Evolutionary conservation across 805 yeast genomes (phyloP).

Genomic region (Starmerella bombi): DNA sequence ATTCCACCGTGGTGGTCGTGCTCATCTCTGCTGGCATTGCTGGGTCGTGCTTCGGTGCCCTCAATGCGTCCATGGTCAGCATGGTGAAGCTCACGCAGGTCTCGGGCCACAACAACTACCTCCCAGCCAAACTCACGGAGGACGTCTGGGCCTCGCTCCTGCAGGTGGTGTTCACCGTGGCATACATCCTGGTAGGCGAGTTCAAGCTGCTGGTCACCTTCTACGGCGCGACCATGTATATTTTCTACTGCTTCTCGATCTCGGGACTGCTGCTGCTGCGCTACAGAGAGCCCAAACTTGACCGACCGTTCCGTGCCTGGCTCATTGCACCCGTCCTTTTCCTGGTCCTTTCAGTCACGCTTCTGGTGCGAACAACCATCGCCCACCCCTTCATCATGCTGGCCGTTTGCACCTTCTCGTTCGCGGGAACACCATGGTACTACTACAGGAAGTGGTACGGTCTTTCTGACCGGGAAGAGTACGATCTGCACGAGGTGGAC

Average conservation of each 20-base stretch:
- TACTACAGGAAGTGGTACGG: not conserved
- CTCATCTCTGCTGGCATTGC: slow-evolving; percentile 28
- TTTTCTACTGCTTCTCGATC: slow-evolving; percentile 28
- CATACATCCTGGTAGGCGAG: slow-evolving; percentile 29
- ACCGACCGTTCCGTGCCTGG: slow-evolving; percentile 30
- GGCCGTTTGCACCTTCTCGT: not conserved
- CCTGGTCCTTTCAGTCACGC: slow-evolving; percentile 2
- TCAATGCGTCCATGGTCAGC: slow-evolving; percentile 31
- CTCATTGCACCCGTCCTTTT: slow-evolving; percentile 26
- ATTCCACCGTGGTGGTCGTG: slow-evolving; percentile 24
- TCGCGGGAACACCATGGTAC: slow-evolving; percentile 6
- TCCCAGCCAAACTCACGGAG: slow-evolving; percentile 25
- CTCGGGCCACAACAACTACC: slow-evolving; percentile 27
- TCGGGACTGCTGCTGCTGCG: slow-evolving; percentile 29
- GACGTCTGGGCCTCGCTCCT: slow-evolving; percentile 23
- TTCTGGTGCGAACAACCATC: slow-evolving; percentile 5
- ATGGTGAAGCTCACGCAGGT: slow-evolving; percentile 29
- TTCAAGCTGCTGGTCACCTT: slow-evolving; percentile 29
- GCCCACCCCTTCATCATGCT: slow-evolving; percentile 6
- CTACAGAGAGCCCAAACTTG: slow-evolving; percentile 26
- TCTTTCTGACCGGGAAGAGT: too few relatives aligned
- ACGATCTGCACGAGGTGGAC: too few relatives aligned
- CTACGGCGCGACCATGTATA: slow-evolving; percentile 28
- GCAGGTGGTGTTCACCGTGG: slow-evolving; percentile 24
- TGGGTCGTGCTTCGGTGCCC: slow-evolving; percentile 31